Conservation (phyloP, 176 grass and related monocot genomes). For the Puccinellia tenuiflora region DNA sequence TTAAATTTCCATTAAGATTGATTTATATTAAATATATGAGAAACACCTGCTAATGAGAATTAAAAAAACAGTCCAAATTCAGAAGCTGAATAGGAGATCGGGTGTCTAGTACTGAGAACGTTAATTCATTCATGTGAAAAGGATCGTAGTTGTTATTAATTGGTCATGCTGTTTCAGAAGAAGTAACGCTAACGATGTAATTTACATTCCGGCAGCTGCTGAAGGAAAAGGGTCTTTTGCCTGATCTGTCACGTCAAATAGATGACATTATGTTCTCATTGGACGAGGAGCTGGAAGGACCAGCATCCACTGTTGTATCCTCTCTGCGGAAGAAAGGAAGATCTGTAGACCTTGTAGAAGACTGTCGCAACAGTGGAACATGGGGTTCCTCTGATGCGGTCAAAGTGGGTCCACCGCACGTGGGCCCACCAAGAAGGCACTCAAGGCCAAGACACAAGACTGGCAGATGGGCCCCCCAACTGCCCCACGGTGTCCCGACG, state of each 20-base stretch:
- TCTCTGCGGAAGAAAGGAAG: conserved; percentile 64
- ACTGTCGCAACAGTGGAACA: no score
- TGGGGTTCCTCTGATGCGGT: no score
- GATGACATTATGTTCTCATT: conserved; percentile 80
- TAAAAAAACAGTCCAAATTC: not conserved
- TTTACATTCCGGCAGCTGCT: conserved; percentile 54
- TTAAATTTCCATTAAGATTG: not conserved
- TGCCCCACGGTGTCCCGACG: no score
- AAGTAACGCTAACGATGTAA: not conserved
- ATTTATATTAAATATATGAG: not conserved
- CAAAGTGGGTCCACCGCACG: no score
- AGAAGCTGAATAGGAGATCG: not conserved
- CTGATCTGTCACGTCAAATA: conserved; percentile 62
- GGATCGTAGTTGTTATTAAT: not conserved
- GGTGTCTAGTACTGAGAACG: not conserved
- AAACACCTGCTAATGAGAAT: not conserved
- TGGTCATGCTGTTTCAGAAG: not conserved
- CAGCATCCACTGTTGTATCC: conserved; percentile 60
- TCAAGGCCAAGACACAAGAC: no score
- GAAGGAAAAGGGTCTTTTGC: conserved; percentile 73
- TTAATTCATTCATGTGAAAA: not conserved
- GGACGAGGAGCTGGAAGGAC: conserved; percentile 68
- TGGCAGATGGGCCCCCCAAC: no score
- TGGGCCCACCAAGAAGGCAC: no score
- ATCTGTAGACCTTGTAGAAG: conserved; percentile 72